phyloP scores from a whole-genome alignment of 2,329 filamentous ascomycete species.

The Sclerotinia subarctica region DNA sequence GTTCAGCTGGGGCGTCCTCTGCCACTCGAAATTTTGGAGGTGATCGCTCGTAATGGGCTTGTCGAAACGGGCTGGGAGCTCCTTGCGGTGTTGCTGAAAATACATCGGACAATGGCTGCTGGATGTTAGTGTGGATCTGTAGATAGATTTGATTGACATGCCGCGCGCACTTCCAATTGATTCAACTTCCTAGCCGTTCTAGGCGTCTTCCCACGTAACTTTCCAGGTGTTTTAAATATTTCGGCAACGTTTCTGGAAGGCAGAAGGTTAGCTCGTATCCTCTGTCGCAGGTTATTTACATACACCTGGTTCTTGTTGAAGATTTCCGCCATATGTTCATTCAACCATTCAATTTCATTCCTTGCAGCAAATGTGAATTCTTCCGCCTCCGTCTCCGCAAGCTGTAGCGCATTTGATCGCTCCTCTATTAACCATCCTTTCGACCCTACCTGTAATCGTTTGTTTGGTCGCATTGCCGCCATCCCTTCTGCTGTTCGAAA shows the following conservation, averaged over 20 bases:
- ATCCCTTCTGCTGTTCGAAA: slow-evolving; percentile 36
- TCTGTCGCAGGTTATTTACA: slow-evolving; percentile 42
- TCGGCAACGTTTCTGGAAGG: slow-evolving; percentile 76
- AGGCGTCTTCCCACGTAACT: slow-evolving; percentile 77
- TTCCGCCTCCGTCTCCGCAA: slow-evolving; percentile 79
- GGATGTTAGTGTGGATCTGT: slow-evolving; percentile 27
- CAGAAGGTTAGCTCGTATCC: slow-evolving; percentile 23
- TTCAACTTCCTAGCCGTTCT: slow-evolving; percentile 63
- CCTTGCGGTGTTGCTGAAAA: slow-evolving; percentile 55
- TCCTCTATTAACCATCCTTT: slow-evolving; percentile 83
- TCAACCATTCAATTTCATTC: slow-evolving; percentile 96
- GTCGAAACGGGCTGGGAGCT: slow-evolving; percentile 44
- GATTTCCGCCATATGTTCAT: slow-evolving; percentile 96
- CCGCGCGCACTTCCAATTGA: slow-evolving; percentile 57
- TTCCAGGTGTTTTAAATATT: slow-evolving; percentile 92
- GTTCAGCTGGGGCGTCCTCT: slow-evolving; percentile 45
- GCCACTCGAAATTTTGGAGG: slow-evolving; percentile 56
- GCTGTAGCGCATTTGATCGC: slow-evolving; percentile 70
- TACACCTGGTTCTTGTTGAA: slow-evolving; percentile 86
- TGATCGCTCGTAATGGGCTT: slow-evolving; percentile 32
- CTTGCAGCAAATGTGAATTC: slow-evolving; percentile 90
- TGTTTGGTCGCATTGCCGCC: slow-evolving; percentile 39
- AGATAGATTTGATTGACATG: slow-evolving; percentile 43
- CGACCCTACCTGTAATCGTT: slow-evolving; percentile 72
- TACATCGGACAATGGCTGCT: slow-evolving; percentile 57